A percentile compares a stretch with the other conserved stretches of the same genome.
Evolutionary conservation across 768 basidiomycete genomes (phyloP).

Genomic region (Kwoniella heveanensis): DNA sequence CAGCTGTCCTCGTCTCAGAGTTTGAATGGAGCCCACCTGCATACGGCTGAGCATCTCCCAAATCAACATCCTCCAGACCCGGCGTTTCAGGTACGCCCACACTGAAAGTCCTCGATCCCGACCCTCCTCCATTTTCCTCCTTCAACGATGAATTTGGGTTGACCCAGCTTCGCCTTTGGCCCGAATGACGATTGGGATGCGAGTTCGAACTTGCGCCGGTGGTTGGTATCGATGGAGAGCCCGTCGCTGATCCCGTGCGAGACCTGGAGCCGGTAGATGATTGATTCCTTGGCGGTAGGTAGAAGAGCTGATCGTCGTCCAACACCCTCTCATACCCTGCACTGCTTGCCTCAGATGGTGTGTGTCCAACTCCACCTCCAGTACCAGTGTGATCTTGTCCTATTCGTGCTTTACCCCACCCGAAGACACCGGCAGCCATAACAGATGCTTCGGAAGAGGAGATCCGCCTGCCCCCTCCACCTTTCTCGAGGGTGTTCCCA

Average conservation of each 20-base stretch:
- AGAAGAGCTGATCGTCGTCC: constrained; percentile 23
- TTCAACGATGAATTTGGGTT: not conserved
- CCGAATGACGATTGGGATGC: not conserved
- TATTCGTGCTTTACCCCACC: constrained; percentile 4
- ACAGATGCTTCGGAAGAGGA: constrained; percentile 10
- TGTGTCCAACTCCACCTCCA: not conserved
- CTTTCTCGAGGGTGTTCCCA: constrained; percentile 33
- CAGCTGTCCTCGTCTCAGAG: not conserved
- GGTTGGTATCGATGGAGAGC: not conserved
- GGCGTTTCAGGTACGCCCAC: constrained; percentile 18
- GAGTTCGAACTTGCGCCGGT: not conserved
- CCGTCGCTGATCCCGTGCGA: not conserved
- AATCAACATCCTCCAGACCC: not conserved
- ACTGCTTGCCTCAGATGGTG: not conserved
- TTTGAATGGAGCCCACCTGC: not conserved
- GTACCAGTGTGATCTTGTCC: not conserved
- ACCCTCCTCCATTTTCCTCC: not conserved
- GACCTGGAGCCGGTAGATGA: not conserved
- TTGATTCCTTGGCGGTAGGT: constrained; percentile 1
- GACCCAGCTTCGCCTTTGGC: not conserved
- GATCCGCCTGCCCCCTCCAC: constrained; percentile 9
- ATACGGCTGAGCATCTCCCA: not conserved
- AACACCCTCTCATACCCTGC: constrained; percentile 16
- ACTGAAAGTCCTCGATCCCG: constrained; percentile 15
- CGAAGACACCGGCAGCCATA: constrained; percentile 5